Evolutionary conservation across 2,329 filamentous ascomycete genomes (phyloP), one percentile per base, ranked within the genome.

Genomic region (Orbilia quercus): DNA sequence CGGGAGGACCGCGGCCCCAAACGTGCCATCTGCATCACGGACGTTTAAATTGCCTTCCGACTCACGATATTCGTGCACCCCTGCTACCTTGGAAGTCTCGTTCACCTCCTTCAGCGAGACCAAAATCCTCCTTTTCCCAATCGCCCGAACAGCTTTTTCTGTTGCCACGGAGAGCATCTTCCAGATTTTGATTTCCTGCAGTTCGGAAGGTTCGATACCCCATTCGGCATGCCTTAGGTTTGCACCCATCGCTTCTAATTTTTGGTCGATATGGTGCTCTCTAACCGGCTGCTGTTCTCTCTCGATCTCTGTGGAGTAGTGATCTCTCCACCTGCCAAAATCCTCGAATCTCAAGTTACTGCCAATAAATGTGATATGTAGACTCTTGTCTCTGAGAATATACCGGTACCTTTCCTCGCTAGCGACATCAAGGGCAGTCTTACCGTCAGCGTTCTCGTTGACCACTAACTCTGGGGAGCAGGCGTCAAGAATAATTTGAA

Each of bases 381-480:
- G 28, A 31, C 5, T 4, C 28, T 31, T 14, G 3, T 3, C 11
- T 7, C 14, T 14, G 11, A 20, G 2, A 25, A 48, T 48, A 5
- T 48, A 4, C 4, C 2, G 38, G 22, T 59, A 45, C 25, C 54
- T 22, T 18, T 7, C 9, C 12, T 53, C 62, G 6, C 53, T 48
- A 1, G 57, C 67, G 25, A 77, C 65, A 16, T 77, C 75, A 6
- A 73, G 28, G 6, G 75, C 62, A 7, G 76, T 77, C 14, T 53
- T 53, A 20, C 76, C 76, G 47, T 76, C 75, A n/a, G 75, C 75
- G 11, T 77, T 76, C 58, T 77, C 76, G 4, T 36, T 40, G 20
- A 75, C 31, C 9, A 76, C 58, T 14, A 76, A 55, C 9, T 75
- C 75, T 44, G 64, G 58, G 34, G 79, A 79, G 1, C 82, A 78